Conservation (phyloP, 2,329 filamentous ascomycete species). For the Colletotrichum acutatum region DNA sequence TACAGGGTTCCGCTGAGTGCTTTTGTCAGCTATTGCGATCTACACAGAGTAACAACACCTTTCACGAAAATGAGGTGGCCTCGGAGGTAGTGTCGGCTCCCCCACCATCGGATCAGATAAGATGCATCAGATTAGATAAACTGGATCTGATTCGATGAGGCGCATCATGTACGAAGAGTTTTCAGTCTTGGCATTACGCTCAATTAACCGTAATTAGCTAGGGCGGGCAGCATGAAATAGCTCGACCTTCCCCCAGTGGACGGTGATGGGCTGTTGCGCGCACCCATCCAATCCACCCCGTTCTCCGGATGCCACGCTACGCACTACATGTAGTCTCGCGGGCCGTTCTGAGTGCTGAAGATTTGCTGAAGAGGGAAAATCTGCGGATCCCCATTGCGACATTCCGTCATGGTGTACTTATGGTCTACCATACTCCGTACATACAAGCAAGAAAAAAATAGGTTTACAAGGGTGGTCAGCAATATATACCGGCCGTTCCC, state of each 20-base stretch:
- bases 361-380: not conserved
- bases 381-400: slow-evolving; percentile 8
- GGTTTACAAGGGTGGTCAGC: not conserved
- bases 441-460: not conserved
- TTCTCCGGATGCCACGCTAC: not conserved
- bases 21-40: not conserved
- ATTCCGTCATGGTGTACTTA: not conserved
- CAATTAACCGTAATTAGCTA: not conserved
- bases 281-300: not conserved
- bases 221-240: not conserved
- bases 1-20: not conserved
- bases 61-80: not conserved
- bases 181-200: slow-evolving; percentile 22
- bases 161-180: slow-evolving; percentile 11
- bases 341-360: not conserved
- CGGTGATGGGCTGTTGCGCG: not conserved
- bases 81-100: slow-evolving; percentile 13
- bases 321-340: not conserved
- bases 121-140: slow-evolving; percentile 33
- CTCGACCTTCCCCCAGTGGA: not conserved
- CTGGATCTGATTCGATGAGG: slow-evolving; percentile 11
- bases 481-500: not conserved
- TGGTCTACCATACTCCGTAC: not conserved
- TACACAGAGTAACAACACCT: not conserved
- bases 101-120: slow-evolving; percentile 15